Evolutionary conservation across 768 basidiomycete genomes (phyloP), one percentile per base, ranked within the genome.

Genomic region (Suillus brevipes): DNA sequence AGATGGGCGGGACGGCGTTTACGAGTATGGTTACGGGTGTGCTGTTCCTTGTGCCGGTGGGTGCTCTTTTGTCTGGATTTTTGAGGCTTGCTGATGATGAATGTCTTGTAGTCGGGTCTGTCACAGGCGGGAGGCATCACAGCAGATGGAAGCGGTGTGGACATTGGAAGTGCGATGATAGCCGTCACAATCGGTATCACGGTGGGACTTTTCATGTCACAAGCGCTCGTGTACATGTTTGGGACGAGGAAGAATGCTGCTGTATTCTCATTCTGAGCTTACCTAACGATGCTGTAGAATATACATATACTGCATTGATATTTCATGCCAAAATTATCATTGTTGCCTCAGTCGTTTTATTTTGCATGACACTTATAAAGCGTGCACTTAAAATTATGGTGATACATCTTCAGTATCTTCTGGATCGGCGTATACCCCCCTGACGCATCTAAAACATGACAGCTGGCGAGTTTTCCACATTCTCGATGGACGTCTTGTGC

Each of bases 401-500:
- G 45, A 62, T 59, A 64, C 47, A 60, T 7, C 20, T 3, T 40
- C 52, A 60, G 64, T 69, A 66, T 66, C 40, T 59, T 59, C 58
- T 59, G 28, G 28, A 42, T 37, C 58, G 31, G 5, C 58, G 12
- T 59, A 42, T 18, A 59, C 20, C 10, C 38, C 23, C 18, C 25
- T 25, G 10, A 34, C 3, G 9, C 38, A 59, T 66, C 77, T 88
- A 96, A 81, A 97, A 92, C 81, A 94, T 87, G 18, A 97, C 95
- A 6, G 96, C 95, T 0, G 95, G 87, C 31, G 94, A 89, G 74
- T 88, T 90, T 78, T 95, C 94, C 66, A 97, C 90, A 59, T 83
- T 85, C 67, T 95, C 95, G 72, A 97, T 86, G 56, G 94, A 89
- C 13, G 94, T 94, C 81, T 99, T 99, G 83, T 99, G 97, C 18